Evolutionary conservation across 164 flowering plant genomes (phyloP), one percentile per base, ranked within the genome.

Genomic region (Liquidambar formosana): DNA sequence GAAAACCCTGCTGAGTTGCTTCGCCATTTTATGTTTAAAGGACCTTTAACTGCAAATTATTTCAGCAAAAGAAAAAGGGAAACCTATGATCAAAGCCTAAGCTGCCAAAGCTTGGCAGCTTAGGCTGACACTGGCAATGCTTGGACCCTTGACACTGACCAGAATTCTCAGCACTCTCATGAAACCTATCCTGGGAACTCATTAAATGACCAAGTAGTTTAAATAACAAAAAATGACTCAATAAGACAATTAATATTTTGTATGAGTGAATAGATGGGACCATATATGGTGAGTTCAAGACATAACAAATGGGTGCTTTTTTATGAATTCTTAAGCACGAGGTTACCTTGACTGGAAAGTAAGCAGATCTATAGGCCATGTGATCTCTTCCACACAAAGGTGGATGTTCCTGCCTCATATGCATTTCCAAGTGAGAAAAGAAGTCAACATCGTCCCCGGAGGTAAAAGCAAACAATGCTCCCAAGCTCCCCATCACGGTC

Each of bases 381-480:
- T 96, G 99, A 77, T 96, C 99, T 77, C 99, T 85, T 64, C 99
- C 99, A 80, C 99, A 96, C 38, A 96, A 72, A 66, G 99, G 99
- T n/a, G 99, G 98, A 73, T 92, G 86, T 71, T 96, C 98, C 83
- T 93, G 98, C 75, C 99, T 84, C 95, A 96, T 67, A 77, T 96
- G 94, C 99, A 96, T 96, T 86, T 96, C 99, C 85, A 93, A 81
- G 78, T 96, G 99, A 23, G 96, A 89, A 70, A 96, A 96, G 89
- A 96, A 96, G 76, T 96, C 99, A 65, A 96, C 99, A 80, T 96
- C 99, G 72, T 96, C 98, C 44, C 99, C 83, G 0, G 98, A 96
- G 27, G 93, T 85, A 77, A 96, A 96, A 0, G 99, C 88, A 76
- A 87, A 98, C 68, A 96, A 73, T 38, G 98, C 95, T 58, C 99